phyloP scores from a whole-genome alignment of 331 rosid genomes.

The Erythrophleum ivorense region DNA sequence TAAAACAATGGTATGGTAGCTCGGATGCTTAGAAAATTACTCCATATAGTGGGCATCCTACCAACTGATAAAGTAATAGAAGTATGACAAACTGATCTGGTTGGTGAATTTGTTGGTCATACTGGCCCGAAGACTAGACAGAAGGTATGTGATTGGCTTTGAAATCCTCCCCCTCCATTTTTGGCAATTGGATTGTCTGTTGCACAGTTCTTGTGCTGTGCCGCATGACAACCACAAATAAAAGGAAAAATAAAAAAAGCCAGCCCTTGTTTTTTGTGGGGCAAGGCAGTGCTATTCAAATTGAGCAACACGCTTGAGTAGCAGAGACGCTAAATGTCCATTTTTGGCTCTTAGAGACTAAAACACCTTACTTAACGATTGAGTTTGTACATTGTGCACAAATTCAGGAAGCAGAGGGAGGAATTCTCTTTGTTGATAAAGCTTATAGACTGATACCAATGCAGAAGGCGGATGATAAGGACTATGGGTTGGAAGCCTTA shows the following conservation, averaged over 20 bases:
- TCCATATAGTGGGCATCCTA: conserved; percentile 92
- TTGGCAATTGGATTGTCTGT: too few relatives aligned
- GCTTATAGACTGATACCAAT: conserved; percentile 91
- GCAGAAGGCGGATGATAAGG: conserved; percentile 96
- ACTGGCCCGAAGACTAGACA: conserved; percentile 96
- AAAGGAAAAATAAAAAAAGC: too few relatives aligned
- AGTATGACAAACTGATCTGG: conserved; percentile 94
- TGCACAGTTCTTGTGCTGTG: too few relatives aligned
- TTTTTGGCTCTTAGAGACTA: too few relatives aligned
- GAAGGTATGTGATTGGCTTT: conserved; percentile 54
- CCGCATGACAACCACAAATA: too few relatives aligned
- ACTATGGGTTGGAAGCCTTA: conserved; percentile 96
- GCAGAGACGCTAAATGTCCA: too few relatives aligned
- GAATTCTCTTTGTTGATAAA: conserved; percentile 92
- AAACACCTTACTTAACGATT: too few relatives aligned
- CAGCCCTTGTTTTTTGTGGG: too few relatives aligned
- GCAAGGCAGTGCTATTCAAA: conserved; percentile 9
- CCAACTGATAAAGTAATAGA: conserved; percentile 91
- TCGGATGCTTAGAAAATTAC: conserved; percentile 87
- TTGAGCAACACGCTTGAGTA: too few relatives aligned
- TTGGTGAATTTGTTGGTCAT: conserved; percentile 97
- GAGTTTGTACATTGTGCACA: too few relatives aligned
- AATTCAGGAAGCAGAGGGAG: conserved; percentile 98
- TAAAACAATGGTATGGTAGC: conserved; percentile 99
- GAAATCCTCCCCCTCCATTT: background rate